Evolutionary conservation across 2,329 filamentous ascomycete genomes (phyloP).

Genomic region (Colletotrichum sp.): DNA sequence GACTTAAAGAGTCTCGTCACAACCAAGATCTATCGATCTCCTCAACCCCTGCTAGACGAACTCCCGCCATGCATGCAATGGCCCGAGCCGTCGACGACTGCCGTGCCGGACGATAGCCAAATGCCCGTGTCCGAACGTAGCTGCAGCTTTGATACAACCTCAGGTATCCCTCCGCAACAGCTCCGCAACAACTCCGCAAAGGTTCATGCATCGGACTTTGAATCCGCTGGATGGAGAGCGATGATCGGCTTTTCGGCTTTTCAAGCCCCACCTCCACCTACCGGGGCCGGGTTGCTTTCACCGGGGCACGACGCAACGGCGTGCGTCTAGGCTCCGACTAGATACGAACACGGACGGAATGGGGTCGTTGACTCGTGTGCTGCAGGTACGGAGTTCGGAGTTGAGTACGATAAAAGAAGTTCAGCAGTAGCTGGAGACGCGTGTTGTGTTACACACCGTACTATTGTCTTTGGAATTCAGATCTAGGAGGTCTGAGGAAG

Average conservation of each 20-base stretch:
- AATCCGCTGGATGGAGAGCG: neutral
- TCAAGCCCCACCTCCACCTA: neutral
- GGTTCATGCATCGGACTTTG: neutral
- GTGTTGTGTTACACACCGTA: neutral
- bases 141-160: neutral
- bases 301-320: neutral
- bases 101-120: neutral
- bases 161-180: neutral
- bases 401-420: neutral
- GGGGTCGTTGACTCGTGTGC: neutral
- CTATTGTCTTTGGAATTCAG: no score
- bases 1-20: neutral
- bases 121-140: neutral
- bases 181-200: neutral
- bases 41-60: neutral
- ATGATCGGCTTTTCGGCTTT: neutral
- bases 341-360: neutral
- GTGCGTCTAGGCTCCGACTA: neutral
- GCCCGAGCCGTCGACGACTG: neutral
- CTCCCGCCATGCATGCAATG: neutral
- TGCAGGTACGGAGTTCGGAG: neutral
- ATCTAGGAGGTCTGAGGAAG: no score
- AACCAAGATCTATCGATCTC: neutral
- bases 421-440: neutral
- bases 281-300: neutral